Conservation (phyloP, 371 early-diverging fungal genomes). For the Basidiobolus meristosporus region DNA sequence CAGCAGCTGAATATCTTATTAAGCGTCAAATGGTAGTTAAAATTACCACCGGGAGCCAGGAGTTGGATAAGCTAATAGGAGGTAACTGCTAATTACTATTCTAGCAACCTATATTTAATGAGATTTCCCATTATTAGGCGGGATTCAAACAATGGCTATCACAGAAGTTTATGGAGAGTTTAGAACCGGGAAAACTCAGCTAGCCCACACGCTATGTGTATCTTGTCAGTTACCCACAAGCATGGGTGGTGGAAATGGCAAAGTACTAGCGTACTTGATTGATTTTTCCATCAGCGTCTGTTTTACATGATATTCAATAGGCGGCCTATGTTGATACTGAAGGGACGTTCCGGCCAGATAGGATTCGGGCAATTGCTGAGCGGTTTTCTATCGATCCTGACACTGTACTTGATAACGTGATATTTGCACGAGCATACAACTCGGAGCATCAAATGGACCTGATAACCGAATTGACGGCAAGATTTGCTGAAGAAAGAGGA, state of each 20-base stretch:
- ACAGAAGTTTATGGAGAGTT: conserved; percentile 74
- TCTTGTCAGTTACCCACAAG: conserved; percentile 40
- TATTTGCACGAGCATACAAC: conserved; percentile 61
- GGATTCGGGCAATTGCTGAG: conserved; percentile 51
- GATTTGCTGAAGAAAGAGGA: conserved; percentile 53
- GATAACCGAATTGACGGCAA: conserved; percentile 38
- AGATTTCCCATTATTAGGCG: conserved; percentile 21
- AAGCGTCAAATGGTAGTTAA: conserved; percentile 22
- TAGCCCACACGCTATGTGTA: conserved; percentile 60
- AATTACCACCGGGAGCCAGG: conserved; percentile 90
- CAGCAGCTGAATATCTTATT: conserved; percentile 65
- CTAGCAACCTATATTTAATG: neutral
- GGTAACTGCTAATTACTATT: conserved; percentile 15
- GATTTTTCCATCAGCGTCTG: too few species aligned
- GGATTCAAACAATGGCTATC: conserved; percentile 76
- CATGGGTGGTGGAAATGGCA: conserved; percentile 48
- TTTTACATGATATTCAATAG: conserved; percentile 33
- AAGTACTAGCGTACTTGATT: too few species aligned
- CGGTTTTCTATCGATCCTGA: conserved; percentile 51
- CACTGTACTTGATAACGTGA: conserved; percentile 38
- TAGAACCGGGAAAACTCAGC: conserved; percentile 68
- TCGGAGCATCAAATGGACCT: conserved; percentile 74
- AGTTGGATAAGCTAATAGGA: conserved; percentile 90
- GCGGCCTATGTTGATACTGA: conserved; percentile 62
- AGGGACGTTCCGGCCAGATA: conserved; percentile 55